Conservation (phyloP, 2,329 filamentous ascomycete genomes). For the Cladophialophora exuberans region DNA sequence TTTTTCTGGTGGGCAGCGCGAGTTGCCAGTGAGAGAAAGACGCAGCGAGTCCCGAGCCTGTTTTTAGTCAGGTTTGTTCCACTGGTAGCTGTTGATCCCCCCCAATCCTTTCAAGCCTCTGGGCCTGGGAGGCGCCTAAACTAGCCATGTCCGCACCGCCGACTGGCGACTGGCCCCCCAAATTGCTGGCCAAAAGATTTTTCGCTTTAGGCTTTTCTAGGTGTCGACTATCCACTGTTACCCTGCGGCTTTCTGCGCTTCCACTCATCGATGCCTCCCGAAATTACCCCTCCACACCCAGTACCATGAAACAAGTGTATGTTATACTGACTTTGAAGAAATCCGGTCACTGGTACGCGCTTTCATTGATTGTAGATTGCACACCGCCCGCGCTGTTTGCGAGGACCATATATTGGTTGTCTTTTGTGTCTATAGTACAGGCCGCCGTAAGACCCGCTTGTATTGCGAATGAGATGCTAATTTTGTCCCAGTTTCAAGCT, state of each 20-base stretch:
- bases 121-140: constrained; percentile 9
- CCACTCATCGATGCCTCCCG: background rate
- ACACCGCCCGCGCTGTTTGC: too few relatives aligned
- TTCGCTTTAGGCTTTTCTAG: too few relatives aligned
- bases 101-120: constrained; percentile 6
- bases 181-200: background rate
- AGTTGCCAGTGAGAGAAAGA: too few relatives aligned
- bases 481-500: too few relatives aligned
- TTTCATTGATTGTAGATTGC: too few relatives aligned
- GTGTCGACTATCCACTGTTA: constrained; percentile 14
- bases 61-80: background rate
- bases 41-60: background rate
- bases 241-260: constrained; percentile 9
- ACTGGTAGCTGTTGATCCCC: constrained; percentile 10
- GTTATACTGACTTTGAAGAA: too few relatives aligned
- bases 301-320: too few relatives aligned
- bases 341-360: too few relatives aligned
- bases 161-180: background rate
- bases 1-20: background rate
- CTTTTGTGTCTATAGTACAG: too few relatives aligned
- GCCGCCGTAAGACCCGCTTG: too few relatives aligned
- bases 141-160: constrained; percentile 1
- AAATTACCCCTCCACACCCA: constrained; percentile 10
- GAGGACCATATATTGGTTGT: too few relatives aligned
- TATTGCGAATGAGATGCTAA: constrained; percentile 7